Evolutionary conservation across 2,329 filamentous ascomycete genomes (phyloP).

Genomic region (Cordyceps militaris): DNA sequence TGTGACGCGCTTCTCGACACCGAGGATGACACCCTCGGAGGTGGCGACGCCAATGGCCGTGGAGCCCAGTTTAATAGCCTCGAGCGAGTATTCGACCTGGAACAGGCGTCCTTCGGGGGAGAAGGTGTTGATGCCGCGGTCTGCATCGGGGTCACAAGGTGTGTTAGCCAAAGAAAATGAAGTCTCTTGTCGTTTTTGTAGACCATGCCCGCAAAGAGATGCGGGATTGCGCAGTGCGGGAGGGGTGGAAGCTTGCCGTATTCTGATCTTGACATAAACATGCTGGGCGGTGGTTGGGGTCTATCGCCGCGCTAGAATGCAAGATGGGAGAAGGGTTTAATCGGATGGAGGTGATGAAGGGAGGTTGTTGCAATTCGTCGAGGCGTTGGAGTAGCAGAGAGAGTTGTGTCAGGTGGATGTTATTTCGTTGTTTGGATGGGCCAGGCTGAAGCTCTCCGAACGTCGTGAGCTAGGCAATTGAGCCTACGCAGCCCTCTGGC

Average conservation of each 20-base stretch:
- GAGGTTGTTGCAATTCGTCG: not conserved
- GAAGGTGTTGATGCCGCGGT: conserved; percentile 99
- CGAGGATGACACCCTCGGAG: conserved; percentile 88
- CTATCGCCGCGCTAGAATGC: not conserved
- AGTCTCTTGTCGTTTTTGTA: not conserved
- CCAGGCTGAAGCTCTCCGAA: conserved; percentile 10
- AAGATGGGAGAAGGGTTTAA: not conserved
- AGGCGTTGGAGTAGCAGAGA: not conserved
- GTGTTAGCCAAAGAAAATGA: not conserved
- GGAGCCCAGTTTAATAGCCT: conserved; percentile 98
- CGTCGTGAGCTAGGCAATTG: conserved; percentile 12
- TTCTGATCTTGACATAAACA: conserved; percentile 99
- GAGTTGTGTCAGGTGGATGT: not conserved
- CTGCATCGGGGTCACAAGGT: conserved; percentile 39
- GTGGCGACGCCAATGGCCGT: conserved; percentile 98
- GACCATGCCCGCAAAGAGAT: not conserved
- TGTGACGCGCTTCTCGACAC: conserved; percentile 98
- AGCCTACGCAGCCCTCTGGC: conserved; percentile 12
- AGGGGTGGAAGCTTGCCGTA: conserved; percentile 64
- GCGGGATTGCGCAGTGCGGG: not conserved
- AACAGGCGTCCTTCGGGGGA: conserved; percentile 98
- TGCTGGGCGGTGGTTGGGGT: conserved; percentile 47
- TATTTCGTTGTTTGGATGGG: not conserved
- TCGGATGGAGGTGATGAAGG: not conserved
- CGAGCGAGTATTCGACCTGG: conserved; percentile 99